Evolutionary conservation across 169 alveolate genomes (phyloP), one percentile per base, ranked within the genome.

Genomic region (Plasmodium relictum): DNA sequence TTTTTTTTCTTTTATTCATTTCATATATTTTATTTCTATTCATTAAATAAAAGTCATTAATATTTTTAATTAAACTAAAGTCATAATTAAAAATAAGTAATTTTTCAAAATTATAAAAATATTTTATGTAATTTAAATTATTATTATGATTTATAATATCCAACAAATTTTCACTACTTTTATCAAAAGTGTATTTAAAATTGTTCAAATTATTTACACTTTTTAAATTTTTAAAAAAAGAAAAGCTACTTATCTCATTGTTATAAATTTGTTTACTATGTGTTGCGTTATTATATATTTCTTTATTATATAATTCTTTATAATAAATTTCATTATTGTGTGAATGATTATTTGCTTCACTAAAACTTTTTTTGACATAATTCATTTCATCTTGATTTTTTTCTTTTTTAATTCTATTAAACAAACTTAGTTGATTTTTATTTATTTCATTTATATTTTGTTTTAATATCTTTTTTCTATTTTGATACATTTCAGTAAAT

Each of bases 31-130:
- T 88, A 6, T 22, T 61, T 71, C 66, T 52, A 41, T 88, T 72
- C 24, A 37, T 14, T 44, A 16, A n/a, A 24, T 68, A 24, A 56
- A 39, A 76, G 6, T 72, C 83, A 10, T 88, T 74, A 6, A 72
- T 0, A 0, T 70, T 72, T 6, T 10, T 26, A 58, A 76, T 45
- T 14, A 61, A 16, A 1, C 26, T 44, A 70, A 68, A 31, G 22
- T 61, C 70, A 12, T 44, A 62, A 73, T 88, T 88, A 42, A 88
- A 88, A 24, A 78, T 42, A 20, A 76, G 16, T 10, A 76, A 31
- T 16, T 88, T 70, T 14, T 72, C 37, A 14, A 56, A 31, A 12
- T 5, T 72, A 9, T 0, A 20, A 41, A 61, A 71, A 42, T 14
- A 14, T 7, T 61, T 59, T 9, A 3, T 39, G 26, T 56, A 16